A percentile compares a stretch with the other conserved stretches of the same genome.
Conservation (phyloP, 768 basidiomycete species). For the Suillus tomentosus region DNA sequence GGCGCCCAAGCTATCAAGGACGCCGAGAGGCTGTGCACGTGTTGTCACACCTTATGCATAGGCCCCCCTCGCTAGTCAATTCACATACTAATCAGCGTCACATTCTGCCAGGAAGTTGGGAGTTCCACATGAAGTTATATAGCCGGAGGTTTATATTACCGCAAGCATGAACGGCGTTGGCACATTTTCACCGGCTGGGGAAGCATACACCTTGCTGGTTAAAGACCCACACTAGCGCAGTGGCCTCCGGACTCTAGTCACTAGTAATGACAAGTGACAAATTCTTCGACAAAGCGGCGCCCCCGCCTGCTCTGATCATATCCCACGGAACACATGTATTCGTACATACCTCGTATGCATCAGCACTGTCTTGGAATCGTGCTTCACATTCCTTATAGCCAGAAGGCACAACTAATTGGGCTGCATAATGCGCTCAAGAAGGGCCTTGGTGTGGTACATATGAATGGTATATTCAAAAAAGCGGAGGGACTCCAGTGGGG, state of each 20-base stretch:
- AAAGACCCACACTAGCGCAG: constrained; percentile 38
- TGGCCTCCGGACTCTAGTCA: constrained; percentile 39
- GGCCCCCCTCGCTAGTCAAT: too few relatives aligned
- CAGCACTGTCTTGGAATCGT: not conserved
- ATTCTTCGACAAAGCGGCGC: constrained; percentile 41
- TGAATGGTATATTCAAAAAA: constrained; percentile 1
- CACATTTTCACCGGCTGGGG: not conserved
- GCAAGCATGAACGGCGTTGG: constrained; percentile 6
- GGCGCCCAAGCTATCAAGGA: not conserved
- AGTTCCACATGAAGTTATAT: constrained; percentile 44
- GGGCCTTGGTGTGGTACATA: not conserved
- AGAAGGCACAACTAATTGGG: not conserved
- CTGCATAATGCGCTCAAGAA: not conserved
- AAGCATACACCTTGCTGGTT: constrained; percentile 43
- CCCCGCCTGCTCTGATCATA: constrained; percentile 16
- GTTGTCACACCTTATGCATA: too few relatives aligned
- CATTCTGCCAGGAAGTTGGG: too few relatives aligned
- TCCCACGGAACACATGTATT: not conserved
- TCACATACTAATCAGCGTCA: too few relatives aligned
- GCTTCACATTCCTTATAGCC: not conserved
- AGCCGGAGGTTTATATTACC: constrained; percentile 45
- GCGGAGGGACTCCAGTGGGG: constrained; percentile 4
- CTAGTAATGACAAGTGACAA: constrained; percentile 36
- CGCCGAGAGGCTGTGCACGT: too few relatives aligned
- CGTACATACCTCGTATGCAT: not conserved